A percentile compares a stretch with the other conserved stretches of the same genome.
phyloP scores from a whole-genome alignment of 2,329 filamentous ascomycete species.

The Aspergillus ruber region DNA sequence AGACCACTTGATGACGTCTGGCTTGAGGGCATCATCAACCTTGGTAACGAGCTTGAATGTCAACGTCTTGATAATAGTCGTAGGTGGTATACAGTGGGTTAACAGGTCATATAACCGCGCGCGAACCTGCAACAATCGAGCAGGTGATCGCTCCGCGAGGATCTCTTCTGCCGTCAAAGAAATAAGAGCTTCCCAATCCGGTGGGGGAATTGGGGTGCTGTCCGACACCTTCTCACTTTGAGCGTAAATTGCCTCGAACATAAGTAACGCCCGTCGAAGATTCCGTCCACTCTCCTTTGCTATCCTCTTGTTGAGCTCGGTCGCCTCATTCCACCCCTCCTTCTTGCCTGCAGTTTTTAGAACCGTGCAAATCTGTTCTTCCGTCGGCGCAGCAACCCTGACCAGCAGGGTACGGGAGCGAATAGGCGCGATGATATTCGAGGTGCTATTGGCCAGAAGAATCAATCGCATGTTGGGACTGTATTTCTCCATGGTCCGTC shows the following conservation, averaged over 20 bases:
- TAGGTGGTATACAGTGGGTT: conserved; percentile 93
- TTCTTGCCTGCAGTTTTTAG: conserved; percentile 61
- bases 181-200: conserved; percentile 94
- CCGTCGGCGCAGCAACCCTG: conserved; percentile 80
- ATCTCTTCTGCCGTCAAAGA: conserved; percentile 87
- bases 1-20: conserved; percentile 90
- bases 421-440: conserved; percentile 98
- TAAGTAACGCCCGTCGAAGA: conserved; percentile 78
- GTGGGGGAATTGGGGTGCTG: conserved; percentile 80
- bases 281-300: conserved; percentile 88
- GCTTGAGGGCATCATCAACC: conserved; percentile 83
- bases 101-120: conserved; percentile 95
- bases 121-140: conserved; percentile 77
- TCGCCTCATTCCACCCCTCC: conserved; percentile 74
- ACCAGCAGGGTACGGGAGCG: conserved; percentile 85
- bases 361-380: conserved; percentile 75
- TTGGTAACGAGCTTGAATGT: conserved; percentile 86
- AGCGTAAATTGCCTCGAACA: conserved; percentile 95
- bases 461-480: conserved; percentile 90
- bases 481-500: conserved; percentile 99
- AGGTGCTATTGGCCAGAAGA: conserved; percentile 87
- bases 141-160: conserved; percentile 84
- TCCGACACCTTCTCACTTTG: conserved; percentile 92
- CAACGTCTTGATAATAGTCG: conserved; percentile 77
- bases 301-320: conserved; percentile 73